Evolutionary conservation across 371 early-diverging fungal species (phyloP), one percentile per base, ranked within the genome.

Genomic region (Basidiobolus meristosporus): DNA sequence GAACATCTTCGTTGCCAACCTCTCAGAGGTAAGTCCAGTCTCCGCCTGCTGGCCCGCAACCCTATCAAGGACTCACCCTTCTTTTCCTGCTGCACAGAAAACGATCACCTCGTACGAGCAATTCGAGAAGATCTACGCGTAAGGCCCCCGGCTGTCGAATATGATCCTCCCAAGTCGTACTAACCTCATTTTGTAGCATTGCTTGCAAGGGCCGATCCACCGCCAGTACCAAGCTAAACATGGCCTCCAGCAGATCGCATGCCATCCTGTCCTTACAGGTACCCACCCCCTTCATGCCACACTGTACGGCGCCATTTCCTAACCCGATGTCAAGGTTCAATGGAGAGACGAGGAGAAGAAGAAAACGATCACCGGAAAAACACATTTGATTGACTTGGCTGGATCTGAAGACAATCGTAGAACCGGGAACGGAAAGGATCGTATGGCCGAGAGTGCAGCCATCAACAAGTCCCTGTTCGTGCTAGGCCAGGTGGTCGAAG

Each of bases 391-490:
- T 14, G 83, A 82, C 40, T 47, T 82, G 49, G 83, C 83, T 5
- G 82, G 83, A 1, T 70, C 71, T 14, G 83, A 82, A 47, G 75
- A 81, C 47, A 82, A 82, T 48, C 60, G 74, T 36, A 54, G 64
- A 34, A 77, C 82, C 15, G 78, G 64, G 14, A 81, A 80, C 47
- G 59, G 57, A 12, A 58, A 58, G 33, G 63, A 62, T 15, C 50
- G 75, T 4, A 60, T 81, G 61, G 66, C 60, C 7, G 80, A 81
- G 49, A 70, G 71, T 41, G 64, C 64, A 10, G 71, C 70, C 17
- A 82, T 82, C 43, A 82, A 82, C 57, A 70, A 62, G 43, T 68
- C 68, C n/a, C 52, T 82, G 15, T 80, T 81, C 56, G 72, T 73
- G 7, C 60, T 82, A 1, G 70, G 70, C 12, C 68, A 81, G 47